Conservation (phyloP, 2,329 filamentous ascomycete species). For the Acrocalymma vagum region DNA sequence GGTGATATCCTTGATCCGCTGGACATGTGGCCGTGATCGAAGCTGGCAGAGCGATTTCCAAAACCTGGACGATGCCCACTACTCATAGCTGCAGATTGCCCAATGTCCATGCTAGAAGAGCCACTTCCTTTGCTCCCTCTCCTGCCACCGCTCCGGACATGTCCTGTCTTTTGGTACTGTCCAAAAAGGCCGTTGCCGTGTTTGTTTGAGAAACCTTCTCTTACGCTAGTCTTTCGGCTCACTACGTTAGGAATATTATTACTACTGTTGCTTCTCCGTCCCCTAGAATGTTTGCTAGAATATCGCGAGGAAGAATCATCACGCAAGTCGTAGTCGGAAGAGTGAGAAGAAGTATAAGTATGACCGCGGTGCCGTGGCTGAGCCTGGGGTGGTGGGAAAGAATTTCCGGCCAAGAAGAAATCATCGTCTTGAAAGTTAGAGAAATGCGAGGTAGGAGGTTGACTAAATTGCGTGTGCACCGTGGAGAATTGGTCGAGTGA, state of each 20-base stretch:
- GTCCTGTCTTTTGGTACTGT: slow-evolving; percentile 37
- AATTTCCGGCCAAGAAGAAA: slow-evolving; percentile 45
- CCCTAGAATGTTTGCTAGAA: slow-evolving; percentile 54
- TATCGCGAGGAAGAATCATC: slow-evolving; percentile 51
- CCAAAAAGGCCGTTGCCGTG: slow-evolving; percentile 32
- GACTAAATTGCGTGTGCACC: slow-evolving; percentile 31
- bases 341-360: slow-evolving; percentile 67
- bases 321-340: slow-evolving; percentile 63
- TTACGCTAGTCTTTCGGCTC: slow-evolving; percentile 40
- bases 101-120: slow-evolving; percentile 71
- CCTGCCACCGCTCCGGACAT: slow-evolving; percentile 55
- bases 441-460: slow-evolving; percentile 32
- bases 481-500: slow-evolving; percentile 77
- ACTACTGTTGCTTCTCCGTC: slow-evolving; percentile 81
- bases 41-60: slow-evolving; percentile 74
- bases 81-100: slow-evolving; percentile 65
- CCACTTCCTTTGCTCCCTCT: slow-evolving; percentile 78
- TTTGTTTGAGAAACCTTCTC: slow-evolving; percentile 39
- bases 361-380: slow-evolving; percentile 63
- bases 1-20: slow-evolving; percentile 27
- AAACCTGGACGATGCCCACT: slow-evolving; percentile 65
- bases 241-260: slow-evolving; percentile 65
- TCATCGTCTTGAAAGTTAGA: slow-evolving; percentile 51
- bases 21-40: slow-evolving; percentile 64
- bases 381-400: slow-evolving; percentile 39